Evolutionary conservation across 352 stramenopile genomes (phyloP).

Genomic region (Phytophthora sp.): DNA sequence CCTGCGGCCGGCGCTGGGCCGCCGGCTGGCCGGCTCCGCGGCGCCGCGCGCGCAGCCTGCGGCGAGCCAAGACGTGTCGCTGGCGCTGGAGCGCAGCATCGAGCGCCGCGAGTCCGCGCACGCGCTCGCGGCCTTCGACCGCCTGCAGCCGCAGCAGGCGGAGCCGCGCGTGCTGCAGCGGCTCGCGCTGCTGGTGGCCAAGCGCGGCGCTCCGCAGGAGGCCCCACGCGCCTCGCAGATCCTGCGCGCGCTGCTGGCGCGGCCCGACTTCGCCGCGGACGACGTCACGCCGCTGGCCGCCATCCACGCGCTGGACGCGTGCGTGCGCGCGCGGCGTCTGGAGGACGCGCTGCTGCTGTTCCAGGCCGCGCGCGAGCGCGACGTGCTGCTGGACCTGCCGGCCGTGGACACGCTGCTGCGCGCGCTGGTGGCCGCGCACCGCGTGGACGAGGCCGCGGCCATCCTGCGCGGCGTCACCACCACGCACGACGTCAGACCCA

Average conservation of each 20-base stretch:
- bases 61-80: constrained; percentile 1
- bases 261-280: constrained; percentile 48
- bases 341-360: constrained; percentile 59
- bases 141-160: constrained; percentile 26
- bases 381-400: constrained; percentile 63
- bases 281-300: constrained; percentile 68
- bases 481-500: constrained; percentile 57
- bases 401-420: constrained; percentile 55
- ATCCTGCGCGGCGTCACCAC: constrained; percentile 47
- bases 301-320: constrained; percentile 74
- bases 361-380: constrained; percentile 45
- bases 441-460: constrained; percentile 47
- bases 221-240: constrained; percentile 43
- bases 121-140: constrained; percentile 60
- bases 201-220: constrained; percentile 40
- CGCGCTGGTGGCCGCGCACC: constrained; percentile 43
- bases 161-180: constrained; percentile 50
- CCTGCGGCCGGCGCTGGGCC: constrained; percentile 1
- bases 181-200: constrained; percentile 69
- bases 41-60: constrained; percentile 1
- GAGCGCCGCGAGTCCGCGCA: constrained; percentile 31
- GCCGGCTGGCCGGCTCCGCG: constrained; percentile 14
- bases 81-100: constrained; percentile 45
- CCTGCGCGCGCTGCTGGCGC: constrained; percentile 23
- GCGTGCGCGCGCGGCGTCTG: constrained; percentile 53